Base-by-base conservation (phyloP, 2,329 filamentous ascomycete species). In the Sphaerulina musiva region DNA sequence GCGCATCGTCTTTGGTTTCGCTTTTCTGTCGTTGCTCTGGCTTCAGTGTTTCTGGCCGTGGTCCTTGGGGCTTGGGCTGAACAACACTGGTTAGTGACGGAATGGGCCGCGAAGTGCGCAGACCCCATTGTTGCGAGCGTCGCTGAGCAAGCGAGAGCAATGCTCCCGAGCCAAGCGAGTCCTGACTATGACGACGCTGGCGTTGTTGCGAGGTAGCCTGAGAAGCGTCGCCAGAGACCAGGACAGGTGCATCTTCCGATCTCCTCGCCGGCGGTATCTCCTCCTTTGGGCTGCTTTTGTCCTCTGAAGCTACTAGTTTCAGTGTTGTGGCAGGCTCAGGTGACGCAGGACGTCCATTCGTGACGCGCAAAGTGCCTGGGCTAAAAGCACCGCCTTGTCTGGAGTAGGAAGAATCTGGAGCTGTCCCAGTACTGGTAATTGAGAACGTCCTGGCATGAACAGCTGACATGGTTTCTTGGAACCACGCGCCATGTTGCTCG, bases 311-410 rank as follows among this genome's bases (percentile, higher is more conserved):
- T 14, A 56, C 57, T 14, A 56, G 20, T 31, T 53, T 56, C 4
- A 54, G 51, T 12, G 56, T 56, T 46, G 69, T 61, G 55, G 72
- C 73, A 2, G 72, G 68, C 45, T 72, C 72, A 11, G 76, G 75
- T 3, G 75, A 77, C 8, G 73, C 68, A 12, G 70, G 67, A 7
- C 53, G 38, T 17, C 75, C 76, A 53, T 78, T 78, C 5, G 73
- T 76, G 14, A 78, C 70, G 14, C 71, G 68, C 7, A 78, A 66
- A 3, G 73, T 72, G 6, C 76, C 76, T 6, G 72, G 66, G 52
- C 70, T 65, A 50, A 73, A 67, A 31, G 63, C 66, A 4, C 75
- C 73, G n/a, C 47, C 29, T 26, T 38, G 40, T 3, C 40, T 29
- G 11, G 41, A 31, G 74, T 66, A 47, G n/a, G 50, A 46, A 49